phyloP scores from a whole-genome alignment of 1,139 yeast genomes.

The Taiozyma sp. region DNA sequence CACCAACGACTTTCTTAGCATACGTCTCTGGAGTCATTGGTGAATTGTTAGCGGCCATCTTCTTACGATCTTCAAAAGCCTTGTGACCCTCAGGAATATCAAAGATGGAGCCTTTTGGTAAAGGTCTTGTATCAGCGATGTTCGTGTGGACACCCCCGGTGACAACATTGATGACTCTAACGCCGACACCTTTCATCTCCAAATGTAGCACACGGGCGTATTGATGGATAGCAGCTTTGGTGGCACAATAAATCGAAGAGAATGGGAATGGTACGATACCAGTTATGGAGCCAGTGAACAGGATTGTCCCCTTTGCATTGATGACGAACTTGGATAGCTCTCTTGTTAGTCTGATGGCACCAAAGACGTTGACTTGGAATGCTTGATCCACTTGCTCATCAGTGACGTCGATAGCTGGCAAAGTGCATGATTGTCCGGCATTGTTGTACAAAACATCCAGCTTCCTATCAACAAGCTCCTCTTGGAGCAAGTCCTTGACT shows the following conservation, averaged over 20 bases:
- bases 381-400: conserved; percentile 52
- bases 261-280: conserved; percentile 70
- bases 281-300: conserved; percentile 72
- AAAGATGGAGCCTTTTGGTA: conserved; percentile 54
- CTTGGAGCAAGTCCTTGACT: conserved; percentile 37
- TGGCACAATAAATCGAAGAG: conserved; percentile 61
- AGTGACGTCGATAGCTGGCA: conserved; percentile 65
- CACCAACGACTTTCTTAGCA: conserved; percentile 51
- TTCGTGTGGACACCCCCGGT: conserved; percentile 68
- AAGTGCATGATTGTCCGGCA: conserved; percentile 66
- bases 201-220: conserved; percentile 59
- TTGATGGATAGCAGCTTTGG: conserved; percentile 75
- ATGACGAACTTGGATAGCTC: conserved; percentile 56
- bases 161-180: conserved; percentile 62
- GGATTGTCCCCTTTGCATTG: conserved; percentile 64
- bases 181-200: conserved; percentile 72
- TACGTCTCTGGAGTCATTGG: conserved; percentile 58
- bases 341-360: conserved; percentile 52
- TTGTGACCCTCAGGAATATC: conserved; percentile 45
- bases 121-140: conserved; percentile 49
- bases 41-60: conserved; percentile 54
- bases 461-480: conserved; percentile 38
- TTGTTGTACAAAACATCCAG: conserved; percentile 64
- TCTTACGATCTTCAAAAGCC: conserved; percentile 48
- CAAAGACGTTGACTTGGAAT: conserved; percentile 57